These are phyloP conservation scores for Zygosaccharomyces gambellarensis DNA, from an alignment of 805 yeast genomes.

Conservation along the genomic window DNA sequence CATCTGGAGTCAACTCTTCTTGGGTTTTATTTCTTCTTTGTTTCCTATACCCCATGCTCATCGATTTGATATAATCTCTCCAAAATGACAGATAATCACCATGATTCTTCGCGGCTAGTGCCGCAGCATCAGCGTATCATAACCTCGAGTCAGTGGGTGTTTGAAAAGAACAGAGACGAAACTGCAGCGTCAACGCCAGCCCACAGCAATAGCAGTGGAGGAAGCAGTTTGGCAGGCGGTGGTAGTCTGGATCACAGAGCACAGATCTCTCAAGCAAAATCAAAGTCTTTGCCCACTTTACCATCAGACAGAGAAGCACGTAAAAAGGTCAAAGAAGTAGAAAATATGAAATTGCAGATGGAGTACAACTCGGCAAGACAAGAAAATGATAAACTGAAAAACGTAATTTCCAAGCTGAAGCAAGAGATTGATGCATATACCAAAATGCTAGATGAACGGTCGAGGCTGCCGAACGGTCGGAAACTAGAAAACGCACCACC, in stretches of 20 bases:
- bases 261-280: conserved; percentile 3
- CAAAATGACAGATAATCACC: conserved; percentile 2
- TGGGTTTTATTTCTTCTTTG: not conserved
- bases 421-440: conserved; percentile 26
- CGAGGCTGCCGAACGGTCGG: conserved; percentile 1
- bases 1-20: too few relatives aligned
- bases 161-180: conserved; percentile 12
- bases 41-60: not conserved
- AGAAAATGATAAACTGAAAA: conserved; percentile 26
- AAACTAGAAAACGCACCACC: conserved; percentile 10
- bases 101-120: conserved; percentile 9
- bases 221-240: not conserved
- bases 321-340: conserved; percentile 14
- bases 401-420: conserved; percentile 21
- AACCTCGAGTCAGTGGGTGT: conserved; percentile 21
- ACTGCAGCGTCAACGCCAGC: conserved; percentile 1
- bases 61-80: not conserved
- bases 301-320: conserved; percentile 7
- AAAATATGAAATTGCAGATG: conserved; percentile 20
- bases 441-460: conserved; percentile 9
- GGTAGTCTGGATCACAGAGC: not conserved
- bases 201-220: not conserved
- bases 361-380: conserved; percentile 24
- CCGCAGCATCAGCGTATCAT: conserved; percentile 23
- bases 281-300: conserved; percentile 6